Percentiles rank a stretch among this genome's conserved stretches.
Conservation (phyloP, 176 grass and related monocot genomes). For the Stipa capillata region DNA sequence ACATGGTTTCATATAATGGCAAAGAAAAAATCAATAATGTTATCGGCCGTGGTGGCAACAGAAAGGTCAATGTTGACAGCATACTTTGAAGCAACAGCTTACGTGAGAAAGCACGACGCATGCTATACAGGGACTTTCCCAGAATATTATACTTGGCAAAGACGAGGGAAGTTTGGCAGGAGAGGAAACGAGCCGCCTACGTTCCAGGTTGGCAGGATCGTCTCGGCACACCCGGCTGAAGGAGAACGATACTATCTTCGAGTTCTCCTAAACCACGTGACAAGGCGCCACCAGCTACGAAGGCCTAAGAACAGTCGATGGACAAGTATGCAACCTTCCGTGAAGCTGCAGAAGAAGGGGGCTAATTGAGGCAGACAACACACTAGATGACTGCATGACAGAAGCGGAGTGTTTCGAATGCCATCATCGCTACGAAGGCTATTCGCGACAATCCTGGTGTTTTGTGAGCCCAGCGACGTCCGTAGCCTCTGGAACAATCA, state of each 20-base stretch:
- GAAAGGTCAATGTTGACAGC: no score
- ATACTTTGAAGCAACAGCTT: no score
- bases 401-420: neutral
- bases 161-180: neutral
- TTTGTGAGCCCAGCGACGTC: neutral
- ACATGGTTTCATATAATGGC: no score
- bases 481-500: neutral
- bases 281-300: neutral
- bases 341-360: neutral
- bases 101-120: no score
- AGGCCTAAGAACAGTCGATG: neutral
- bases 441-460: neutral
- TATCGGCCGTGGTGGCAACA: no score
- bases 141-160: no score
- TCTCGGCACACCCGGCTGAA: neutral
- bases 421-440: neutral
- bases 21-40: no score
- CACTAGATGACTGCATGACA: neutral
- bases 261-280: neutral
- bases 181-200: neutral
- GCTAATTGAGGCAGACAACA: neutral
- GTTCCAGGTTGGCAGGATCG: neutral
- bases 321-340: neutral
- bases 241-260: neutral
- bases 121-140: neutral